Base-by-base conservation (phyloP, 306 rosid species). In the Glycine soja region DNA sequence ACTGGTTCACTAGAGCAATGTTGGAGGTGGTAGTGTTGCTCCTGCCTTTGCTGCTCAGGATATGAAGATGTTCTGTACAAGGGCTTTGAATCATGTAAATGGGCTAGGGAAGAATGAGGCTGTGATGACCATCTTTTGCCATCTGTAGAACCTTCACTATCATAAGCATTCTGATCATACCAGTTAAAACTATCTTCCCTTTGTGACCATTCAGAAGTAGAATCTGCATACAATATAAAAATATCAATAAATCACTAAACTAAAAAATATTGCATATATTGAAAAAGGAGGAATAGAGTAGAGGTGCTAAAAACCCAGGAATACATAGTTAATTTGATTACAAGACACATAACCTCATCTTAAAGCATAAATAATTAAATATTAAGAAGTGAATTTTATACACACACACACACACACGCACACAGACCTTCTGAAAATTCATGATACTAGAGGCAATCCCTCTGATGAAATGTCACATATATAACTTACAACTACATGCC, bases 1-100 rank as follows among this genome's bases (percentile, higher is more conserved):
- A 83, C 90, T 45, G 95, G 95, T 81, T 92, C 97, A 65, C 97
- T 91, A 46, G 92, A 81, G 82, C 85, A 82, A 54, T 88, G 90
- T 81, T 89, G 95, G 74, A 81, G 85, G 15, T 53, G 80, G 80
- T 57, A 57, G 12, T 74, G 75, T 32, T 73, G 84, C 40, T 42
- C 80, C 63, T 80, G 91, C 46, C 85, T 88, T 80, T 83, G 96
- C 83, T 88, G 98, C 56, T 95, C 98, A 69, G 98, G 95, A 87
- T 90, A 90, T 8, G 98, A 92, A n/a, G 94, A 92, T 10, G 97
- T 87, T 89, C 97, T 89, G 83, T 88, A 91, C 87, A 95, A 83
- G 74, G 90, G 79, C 62, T 86, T 89, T 18, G 92, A 81, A 50
- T 92, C 97, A 56, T 76, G 77, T 11, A 85, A 70, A 56, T 40